Evolutionary conservation across 208 protist species (phyloP).

Genomic region (Trypanosoma scelopori): DNA sequence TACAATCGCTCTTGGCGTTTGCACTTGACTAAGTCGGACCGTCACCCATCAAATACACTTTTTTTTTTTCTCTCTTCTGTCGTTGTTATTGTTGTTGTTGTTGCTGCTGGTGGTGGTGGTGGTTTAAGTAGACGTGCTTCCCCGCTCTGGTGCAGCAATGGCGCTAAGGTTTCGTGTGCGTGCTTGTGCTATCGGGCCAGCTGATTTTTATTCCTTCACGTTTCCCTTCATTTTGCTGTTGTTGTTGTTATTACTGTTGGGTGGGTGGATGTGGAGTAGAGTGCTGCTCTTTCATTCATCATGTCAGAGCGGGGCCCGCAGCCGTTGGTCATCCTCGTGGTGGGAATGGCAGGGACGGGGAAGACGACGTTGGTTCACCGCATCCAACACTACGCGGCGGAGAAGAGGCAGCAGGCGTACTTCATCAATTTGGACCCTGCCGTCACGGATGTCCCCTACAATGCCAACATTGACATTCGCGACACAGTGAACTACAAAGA

Average conservation of each 20-base stretch:
- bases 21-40: conserved; percentile 12
- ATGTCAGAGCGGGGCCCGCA: conserved; percentile 26
- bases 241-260: not conserved
- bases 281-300: conserved; percentile 7
- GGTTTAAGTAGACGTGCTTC: too few relatives aligned
- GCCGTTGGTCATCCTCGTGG: conserved; percentile 94
- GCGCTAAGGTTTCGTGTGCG: too few relatives aligned
- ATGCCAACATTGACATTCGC: conserved; percentile 98
- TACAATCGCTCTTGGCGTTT: conserved; percentile 35
- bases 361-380: conserved; percentile 99
- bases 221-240: not conserved
- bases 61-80: conserved; percentile 2
- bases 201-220: conserved; percentile 22
- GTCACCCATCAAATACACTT: not conserved
- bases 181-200: not conserved
- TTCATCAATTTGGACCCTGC: conserved; percentile 99
- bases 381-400: conserved; percentile 91
- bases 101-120: too few relatives aligned
- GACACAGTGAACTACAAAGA: conserved; percentile 99
- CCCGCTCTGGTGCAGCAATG: too few relatives aligned
- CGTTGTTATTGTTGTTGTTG: too few relatives aligned
- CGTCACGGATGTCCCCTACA: conserved; percentile 94
- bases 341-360: conserved; percentile 99
- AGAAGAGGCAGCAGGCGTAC: conserved; percentile 86
- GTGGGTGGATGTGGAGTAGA: not conserved